Evolutionary conservation across 2,329 filamentous ascomycete species (phyloP), one percentile per base, ranked within the genome.

Genomic region (Hymenoscyphus infarciens): DNA sequence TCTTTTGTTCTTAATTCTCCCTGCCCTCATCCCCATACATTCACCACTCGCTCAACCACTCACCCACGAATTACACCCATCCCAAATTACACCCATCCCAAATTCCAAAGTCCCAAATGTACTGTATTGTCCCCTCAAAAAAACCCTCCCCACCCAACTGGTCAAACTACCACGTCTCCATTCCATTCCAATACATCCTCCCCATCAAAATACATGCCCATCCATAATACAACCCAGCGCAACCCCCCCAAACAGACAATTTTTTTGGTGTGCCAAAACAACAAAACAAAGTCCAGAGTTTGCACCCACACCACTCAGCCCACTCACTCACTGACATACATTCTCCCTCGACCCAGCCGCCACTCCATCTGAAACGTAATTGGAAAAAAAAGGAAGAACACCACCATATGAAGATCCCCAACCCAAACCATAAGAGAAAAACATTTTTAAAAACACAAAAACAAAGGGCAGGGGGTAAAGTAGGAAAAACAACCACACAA

Each of bases 321-420:
- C n/a, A n/a, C n/a, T n/a, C n/a, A n/a, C n/a, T 15, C 49, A 16
- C 29, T 15, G 15, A 27, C 25, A 55, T 55, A 27, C 52, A 31
- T 31, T 15, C 52, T 16, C 25, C n/a, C n/a, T n/a, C n/a, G n/a
- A n/a, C n/a, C n/a, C n/a, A n/a, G n/a, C n/a, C n/a, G n/a, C n/a
- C 13, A 55, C 7, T 10, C 22, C 25, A 55, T 2, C 22, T 5
- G 2, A 3, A 54, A 55, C 52, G 29, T 25, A 49, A 49, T 11
- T 49, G 19, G 6, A 11, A 25, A 49, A 49, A 22, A 15, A 49
- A 16, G 29, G 52, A 55, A 31, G 52, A 55, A 55, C 52, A 55
- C 52, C 52, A 55, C 52, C 52, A 27, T 49, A 49, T 49, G 42
- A 49, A 49, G 42, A 35, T 49, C 19, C 42, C 42, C 5, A 49